Evolutionary conservation across 2,329 filamentous ascomycete genomes (phyloP).

Genomic region (Pestalotiopsis sp.): DNA sequence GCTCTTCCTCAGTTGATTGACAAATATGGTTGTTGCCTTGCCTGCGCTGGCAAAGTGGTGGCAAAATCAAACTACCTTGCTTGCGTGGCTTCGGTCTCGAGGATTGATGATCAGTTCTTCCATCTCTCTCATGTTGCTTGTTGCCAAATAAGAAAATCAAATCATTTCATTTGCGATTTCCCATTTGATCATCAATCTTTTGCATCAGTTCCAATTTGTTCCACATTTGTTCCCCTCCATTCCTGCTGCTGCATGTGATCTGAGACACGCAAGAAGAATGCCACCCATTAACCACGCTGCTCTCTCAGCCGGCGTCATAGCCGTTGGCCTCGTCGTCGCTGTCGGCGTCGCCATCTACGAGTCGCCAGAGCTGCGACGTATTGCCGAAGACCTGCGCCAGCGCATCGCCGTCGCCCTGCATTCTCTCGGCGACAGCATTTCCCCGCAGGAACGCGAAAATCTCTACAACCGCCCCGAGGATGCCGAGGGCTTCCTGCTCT

Average conservation of each 20-base stretch:
- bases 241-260: background rate
- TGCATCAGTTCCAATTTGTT: background rate
- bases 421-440: slow-evolving; percentile 57
- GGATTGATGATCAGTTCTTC: background rate
- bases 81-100: slow-evolving; percentile 5
- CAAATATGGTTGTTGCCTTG: slow-evolving; percentile 8
- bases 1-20: slow-evolving; percentile 3
- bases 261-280: slow-evolving; percentile 34
- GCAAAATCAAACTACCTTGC: background rate
- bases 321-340: slow-evolving; percentile 56
- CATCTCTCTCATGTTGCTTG: background rate
- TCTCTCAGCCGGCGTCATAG: slow-evolving; percentile 58
- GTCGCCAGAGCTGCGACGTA: slow-evolving; percentile 61
- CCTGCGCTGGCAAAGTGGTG: background rate
- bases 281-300: slow-evolving; percentile 56
- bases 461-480: slow-evolving; percentile 67
- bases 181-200: background rate
- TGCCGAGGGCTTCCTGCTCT: slow-evolving; percentile 62
- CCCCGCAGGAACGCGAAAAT: slow-evolving; percentile 49
- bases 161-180: background rate
- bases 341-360: slow-evolving; percentile 64
- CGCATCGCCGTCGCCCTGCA: slow-evolving; percentile 62
- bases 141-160: background rate
- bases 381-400: slow-evolving; percentile 61
- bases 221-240: background rate